phyloP scores from a whole-genome alignment of 176 grass and related monocot genomes.

The Coix lacrymajobi region DNA sequence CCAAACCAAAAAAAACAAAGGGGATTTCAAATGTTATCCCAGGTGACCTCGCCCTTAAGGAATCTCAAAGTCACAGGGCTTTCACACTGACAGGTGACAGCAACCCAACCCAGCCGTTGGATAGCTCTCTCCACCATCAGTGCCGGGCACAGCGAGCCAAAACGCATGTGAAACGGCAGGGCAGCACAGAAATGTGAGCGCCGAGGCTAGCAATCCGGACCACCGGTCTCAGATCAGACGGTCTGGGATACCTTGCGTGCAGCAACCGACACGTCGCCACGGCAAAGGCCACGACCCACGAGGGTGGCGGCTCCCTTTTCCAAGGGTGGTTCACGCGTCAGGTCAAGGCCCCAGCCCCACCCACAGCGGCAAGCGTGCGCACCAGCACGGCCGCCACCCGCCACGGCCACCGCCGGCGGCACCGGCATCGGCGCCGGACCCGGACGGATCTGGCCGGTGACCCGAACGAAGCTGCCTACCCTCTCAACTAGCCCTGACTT shows the following conservation, averaged over 20 bases:
- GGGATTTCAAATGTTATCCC: not conserved
- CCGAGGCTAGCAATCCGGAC: not conserved
- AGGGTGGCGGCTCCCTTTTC: not conserved
- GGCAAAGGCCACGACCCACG: not conserved
- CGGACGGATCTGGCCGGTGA: constrained; percentile 16
- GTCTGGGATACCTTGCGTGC: not conserved
- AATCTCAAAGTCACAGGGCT: not conserved
- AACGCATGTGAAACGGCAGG: not conserved
- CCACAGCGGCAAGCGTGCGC: not conserved
- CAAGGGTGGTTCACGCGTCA: constrained; percentile 28
- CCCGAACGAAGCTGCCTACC: not conserved
- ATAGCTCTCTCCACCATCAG: not conserved
- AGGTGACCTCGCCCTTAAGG: not conserved
- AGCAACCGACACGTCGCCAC: constrained; percentile 17
- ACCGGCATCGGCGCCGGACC: not conserved
- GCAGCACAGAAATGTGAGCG: not conserved
- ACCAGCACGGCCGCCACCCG: not conserved
- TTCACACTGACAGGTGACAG: not conserved
- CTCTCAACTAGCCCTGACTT: not conserved
- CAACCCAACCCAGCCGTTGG: not conserved
- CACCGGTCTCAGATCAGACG: constrained; percentile 8
- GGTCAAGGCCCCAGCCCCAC: constrained; percentile 23
- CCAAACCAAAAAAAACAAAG: not conserved
- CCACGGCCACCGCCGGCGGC: not conserved
- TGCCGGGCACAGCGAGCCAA: not conserved